Percentiles rank a stretch among this genome's conserved stretches.
phyloP scores from a whole-genome alignment of 1,284 basidiomycete genomes.

The Heimioporus retisporus region DNA sequence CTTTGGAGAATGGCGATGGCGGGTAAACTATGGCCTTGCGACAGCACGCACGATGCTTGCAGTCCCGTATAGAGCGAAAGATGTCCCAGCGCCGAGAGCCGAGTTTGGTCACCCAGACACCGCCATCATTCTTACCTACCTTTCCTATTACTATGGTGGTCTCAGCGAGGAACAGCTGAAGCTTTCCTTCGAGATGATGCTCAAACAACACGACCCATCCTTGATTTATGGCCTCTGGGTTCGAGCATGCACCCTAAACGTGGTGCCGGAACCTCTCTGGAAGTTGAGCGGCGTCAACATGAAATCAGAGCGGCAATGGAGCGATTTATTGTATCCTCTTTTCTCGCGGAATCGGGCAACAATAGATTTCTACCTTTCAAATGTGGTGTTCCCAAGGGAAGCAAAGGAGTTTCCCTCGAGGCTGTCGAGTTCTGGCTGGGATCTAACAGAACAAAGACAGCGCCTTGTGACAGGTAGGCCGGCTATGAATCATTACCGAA shows the following conservation, averaged over 20 bases:
- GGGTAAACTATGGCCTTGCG: slow-evolving; percentile 62
- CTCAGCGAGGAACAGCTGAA: slow-evolving; percentile 49
- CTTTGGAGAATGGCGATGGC: slow-evolving; percentile 51
- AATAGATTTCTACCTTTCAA: slow-evolving; percentile 59
- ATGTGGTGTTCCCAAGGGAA: slow-evolving; percentile 18
- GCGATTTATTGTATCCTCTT: slow-evolving; percentile 39
- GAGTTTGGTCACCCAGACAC: neutral
- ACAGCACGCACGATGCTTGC: slow-evolving; percentile 40
- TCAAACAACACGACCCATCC: slow-evolving; percentile 52
- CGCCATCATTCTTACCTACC: neutral
- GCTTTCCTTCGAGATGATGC: slow-evolving; percentile 49
- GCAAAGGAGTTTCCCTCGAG: slow-evolving; percentile 58
- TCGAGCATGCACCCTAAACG: neutral
- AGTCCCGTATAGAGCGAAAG: neutral
- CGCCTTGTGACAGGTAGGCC: slow-evolving; percentile 18
- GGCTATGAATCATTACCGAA: too few relatives aligned
- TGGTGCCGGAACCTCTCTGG: slow-evolving; percentile 40
- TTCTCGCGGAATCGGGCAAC: slow-evolving; percentile 50
- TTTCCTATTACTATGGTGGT: slow-evolving; percentile 52
- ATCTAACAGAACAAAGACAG: slow-evolving; percentile 49
- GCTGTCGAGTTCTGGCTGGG: slow-evolving; percentile 59
- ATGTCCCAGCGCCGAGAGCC: neutral
- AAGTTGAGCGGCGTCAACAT: slow-evolving; percentile 13
- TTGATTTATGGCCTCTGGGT: slow-evolving; percentile 57
- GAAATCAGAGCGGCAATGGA: slow-evolving; percentile 48